Conservation (phyloP, 1,139 yeast genomes). For the Neolecta irregularis region DNA sequence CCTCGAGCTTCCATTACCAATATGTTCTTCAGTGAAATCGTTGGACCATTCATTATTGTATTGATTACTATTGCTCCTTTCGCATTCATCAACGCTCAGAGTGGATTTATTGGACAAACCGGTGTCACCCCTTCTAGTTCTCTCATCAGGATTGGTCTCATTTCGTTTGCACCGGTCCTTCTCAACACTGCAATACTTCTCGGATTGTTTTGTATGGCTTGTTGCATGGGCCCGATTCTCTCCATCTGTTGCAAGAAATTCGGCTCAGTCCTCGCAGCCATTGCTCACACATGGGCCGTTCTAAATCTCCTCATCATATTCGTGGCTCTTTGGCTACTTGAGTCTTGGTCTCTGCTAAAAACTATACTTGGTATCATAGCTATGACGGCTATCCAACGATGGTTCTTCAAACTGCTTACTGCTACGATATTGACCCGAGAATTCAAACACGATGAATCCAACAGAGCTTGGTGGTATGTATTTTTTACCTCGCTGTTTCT, state of each 20-base stretch:
- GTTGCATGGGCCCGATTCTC: constrained; percentile 93
- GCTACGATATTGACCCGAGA: constrained; percentile 77
- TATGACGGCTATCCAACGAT: constrained; percentile 75
- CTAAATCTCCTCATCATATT: constrained; percentile 39
- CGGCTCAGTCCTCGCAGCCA: constrained; percentile 90
- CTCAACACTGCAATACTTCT: constrained; percentile 57
- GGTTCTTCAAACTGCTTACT: constrained; percentile 73
- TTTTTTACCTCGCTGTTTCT: background rate
- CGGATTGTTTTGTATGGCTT: constrained; percentile 64
- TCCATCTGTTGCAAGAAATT: constrained; percentile 96
- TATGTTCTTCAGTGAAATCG: constrained; percentile 67
- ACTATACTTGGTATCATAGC: constrained; percentile 78
- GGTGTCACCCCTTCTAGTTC: constrained; percentile 48
- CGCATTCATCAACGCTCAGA: constrained; percentile 90
- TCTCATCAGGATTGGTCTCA: constrained; percentile 65
- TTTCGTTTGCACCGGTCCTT: constrained; percentile 83
- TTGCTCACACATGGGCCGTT: constrained; percentile 81
- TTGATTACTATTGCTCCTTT: constrained; percentile 85
- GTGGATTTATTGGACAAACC: constrained; percentile 49
- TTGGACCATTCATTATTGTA: constrained; percentile 72
- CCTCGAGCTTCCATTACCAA: constrained; percentile 87
- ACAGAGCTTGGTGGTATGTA: constrained; percentile 87
- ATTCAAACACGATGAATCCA: constrained; percentile 90
- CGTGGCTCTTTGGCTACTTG: constrained; percentile 81
- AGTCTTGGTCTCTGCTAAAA: constrained; percentile 78